Percentiles rank a stretch among this genome's conserved stretches.
These are phyloP conservation scores for Antitrichia curtipendula DNA, from an alignment of 225 moss, liverwort and hornwort species.

Conservation along the genomic window DNA sequence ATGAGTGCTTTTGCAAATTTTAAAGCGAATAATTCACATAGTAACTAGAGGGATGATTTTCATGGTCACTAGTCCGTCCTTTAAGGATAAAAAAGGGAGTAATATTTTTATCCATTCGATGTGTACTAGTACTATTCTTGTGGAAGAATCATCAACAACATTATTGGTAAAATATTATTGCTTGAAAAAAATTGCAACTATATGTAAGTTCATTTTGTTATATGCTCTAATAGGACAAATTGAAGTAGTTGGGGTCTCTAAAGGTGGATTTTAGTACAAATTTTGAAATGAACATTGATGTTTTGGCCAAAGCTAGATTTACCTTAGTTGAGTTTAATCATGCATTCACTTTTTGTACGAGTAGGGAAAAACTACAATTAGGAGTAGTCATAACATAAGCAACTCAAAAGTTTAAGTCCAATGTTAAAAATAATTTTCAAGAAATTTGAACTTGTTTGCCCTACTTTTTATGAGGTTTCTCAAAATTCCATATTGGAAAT, in stretches of 20 bases:
- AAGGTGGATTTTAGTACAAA: neutral
- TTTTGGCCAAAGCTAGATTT: neutral
- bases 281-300: neutral
- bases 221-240: neutral
- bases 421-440: neutral
- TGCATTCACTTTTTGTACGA: neutral
- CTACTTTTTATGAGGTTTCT: accelerated
- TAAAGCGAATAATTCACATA: too few species aligned
- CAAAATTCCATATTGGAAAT: accelerated
- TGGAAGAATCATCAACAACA: neutral
- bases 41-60: too few species aligned
- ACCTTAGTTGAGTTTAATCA: accelerated
- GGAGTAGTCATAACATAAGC: neutral
- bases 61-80: too few species aligned
- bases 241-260: accelerated
- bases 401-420: neutral
- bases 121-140: neutral
- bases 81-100: too few species aligned
- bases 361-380: neutral
- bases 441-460: neutral
- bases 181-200: too few species aligned
- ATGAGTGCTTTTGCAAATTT: too few species aligned
- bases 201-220: neutral
- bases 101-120: neutral
- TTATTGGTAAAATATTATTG: neutral